Conservation (phyloP, 208 protist species). For the Porcisia hertigi region DNA sequence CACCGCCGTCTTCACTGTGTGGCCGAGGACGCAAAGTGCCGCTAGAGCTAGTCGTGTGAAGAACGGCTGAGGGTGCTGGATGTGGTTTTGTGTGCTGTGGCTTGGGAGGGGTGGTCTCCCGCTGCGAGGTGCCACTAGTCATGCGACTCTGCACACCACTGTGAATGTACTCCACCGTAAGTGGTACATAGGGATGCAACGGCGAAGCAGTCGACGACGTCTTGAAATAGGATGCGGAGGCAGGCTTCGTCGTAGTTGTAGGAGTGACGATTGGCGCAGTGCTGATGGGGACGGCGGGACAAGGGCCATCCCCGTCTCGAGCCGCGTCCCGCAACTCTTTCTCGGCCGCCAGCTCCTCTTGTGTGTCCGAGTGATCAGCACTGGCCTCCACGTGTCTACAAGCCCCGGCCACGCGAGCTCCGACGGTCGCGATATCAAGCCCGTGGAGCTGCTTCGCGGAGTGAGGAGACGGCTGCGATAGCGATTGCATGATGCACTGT, state of each 20-base stretch:
- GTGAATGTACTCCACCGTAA: constrained; percentile 1
- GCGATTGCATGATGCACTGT: background rate
- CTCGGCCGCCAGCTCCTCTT: background rate
- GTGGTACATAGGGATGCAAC: constrained; percentile 8
- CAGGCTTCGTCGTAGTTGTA: background rate
- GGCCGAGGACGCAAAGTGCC: background rate
- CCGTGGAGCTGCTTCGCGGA: background rate
- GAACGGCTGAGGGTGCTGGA: background rate
- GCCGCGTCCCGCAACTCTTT: background rate
- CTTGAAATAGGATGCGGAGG: background rate
- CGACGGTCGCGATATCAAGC: background rate
- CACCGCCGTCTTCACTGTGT: background rate
- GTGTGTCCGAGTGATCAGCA: background rate
- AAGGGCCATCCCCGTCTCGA: background rate
- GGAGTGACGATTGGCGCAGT: background rate
- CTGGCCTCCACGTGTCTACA: background rate
- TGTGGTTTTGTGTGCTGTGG: background rate
- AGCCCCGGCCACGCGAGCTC: too few relatives aligned
- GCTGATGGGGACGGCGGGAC: background rate
- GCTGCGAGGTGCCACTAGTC: constrained; percentile 8
- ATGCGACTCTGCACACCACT: constrained; percentile 4
- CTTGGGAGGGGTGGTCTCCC: background rate
- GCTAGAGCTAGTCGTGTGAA: background rate
- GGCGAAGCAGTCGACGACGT: constrained; percentile 3
- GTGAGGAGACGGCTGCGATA: background rate